Base-by-base conservation (phyloP, 2,329 filamentous ascomycete species). In the Aspergillus calidoustus region DNA sequence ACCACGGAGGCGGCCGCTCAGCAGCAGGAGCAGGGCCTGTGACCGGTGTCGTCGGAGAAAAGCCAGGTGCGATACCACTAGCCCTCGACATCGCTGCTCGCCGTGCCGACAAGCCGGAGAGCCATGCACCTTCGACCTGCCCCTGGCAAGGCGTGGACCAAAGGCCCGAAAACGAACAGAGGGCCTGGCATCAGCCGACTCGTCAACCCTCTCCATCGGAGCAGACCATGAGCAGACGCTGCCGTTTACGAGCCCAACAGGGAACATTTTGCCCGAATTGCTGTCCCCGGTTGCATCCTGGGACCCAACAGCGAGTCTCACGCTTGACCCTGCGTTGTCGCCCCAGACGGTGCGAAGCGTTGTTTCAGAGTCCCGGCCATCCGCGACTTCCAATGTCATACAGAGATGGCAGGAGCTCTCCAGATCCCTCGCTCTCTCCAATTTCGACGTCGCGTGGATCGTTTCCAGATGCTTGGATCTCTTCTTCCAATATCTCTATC, bases 401-500 rank as follows among this genome's bases (percentile, higher is more conserved):
- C 34, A 11, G 4, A 38, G 25, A 34, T 53, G 25, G 25, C 50
- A 9, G 22, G 23, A 23, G 22, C 8, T 25, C 4, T 28, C 30
- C n/a, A 38, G 30, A 22, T 31, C 50, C 52, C 34, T 11, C n/a
- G 23, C 22, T 30, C 38, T 23, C 9, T 23, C 56, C 19, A 15
- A 25, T 17, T 30, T 2, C 25, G 7, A 48, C 49, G 28, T 17
- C 19, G 23, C 34, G 46, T 38, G 34, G 34, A 38, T 38, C 11
- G 13, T 38, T 11, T 38, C 34, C 8, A 52, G 28, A n/a, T 81
- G 77, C 54, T 71, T 81, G 34, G 72, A 78, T 58, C 64, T 80
- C 22, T 81, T 80, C 60, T 80, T 80, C 34, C 71, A 80, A 55
- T 80, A 80, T 53, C 76, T 81, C 2, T 80, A 77, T 54, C 79